Evolutionary conservation across 2,329 filamentous ascomycete species (phyloP).

Genomic region (Paraphoma chrysanthemicola): DNA sequence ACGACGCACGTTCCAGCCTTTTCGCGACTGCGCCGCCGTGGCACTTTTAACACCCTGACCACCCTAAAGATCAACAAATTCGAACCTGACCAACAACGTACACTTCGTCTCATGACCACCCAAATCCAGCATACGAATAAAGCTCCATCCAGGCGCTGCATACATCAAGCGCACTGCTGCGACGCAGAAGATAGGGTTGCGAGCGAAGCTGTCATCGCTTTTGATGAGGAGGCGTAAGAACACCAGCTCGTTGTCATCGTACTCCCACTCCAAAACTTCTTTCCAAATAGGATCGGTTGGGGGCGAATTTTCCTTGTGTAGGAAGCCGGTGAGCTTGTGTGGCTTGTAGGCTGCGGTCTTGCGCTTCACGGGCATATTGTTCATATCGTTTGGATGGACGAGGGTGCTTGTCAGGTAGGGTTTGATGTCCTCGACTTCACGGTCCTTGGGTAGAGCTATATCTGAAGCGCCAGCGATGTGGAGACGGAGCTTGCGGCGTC

Average conservation of each 20-base stretch:
- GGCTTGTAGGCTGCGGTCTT: slow-evolving; percentile 69
- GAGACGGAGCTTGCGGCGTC: slow-evolving; percentile 60
- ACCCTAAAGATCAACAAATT: slow-evolving; percentile 49
- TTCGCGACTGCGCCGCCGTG: too few relatives aligned
- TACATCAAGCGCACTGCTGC: slow-evolving; percentile 67
- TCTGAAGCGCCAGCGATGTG: slow-evolving; percentile 69
- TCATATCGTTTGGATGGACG: slow-evolving; percentile 62
- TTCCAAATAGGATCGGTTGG: slow-evolving; percentile 70
- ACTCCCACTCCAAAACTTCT: slow-evolving; percentile 71
- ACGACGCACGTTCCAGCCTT: not conserved
- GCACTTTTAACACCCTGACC: not conserved
- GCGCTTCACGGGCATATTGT: slow-evolving; percentile 61
- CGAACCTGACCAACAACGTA: slow-evolving; percentile 67
- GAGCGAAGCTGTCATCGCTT: slow-evolving; percentile 68
- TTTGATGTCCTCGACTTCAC: slow-evolving; percentile 58
- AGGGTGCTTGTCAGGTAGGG: slow-evolving; percentile 72
- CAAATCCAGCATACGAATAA: slow-evolving; percentile 70
- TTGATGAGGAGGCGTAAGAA: slow-evolving; percentile 72
- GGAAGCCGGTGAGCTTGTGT: slow-evolving; percentile 61
- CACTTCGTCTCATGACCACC: slow-evolving; percentile 70
- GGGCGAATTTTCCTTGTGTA: slow-evolving; percentile 67
- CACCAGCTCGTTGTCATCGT: slow-evolving; percentile 69
- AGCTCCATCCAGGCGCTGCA: slow-evolving; percentile 64
- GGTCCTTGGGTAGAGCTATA: slow-evolving; percentile 61
- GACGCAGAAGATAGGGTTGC: slow-evolving; percentile 68